Evolutionary conservation across 306 rosid genomes (phyloP).

Genomic region (Vicia sativa): DNA sequence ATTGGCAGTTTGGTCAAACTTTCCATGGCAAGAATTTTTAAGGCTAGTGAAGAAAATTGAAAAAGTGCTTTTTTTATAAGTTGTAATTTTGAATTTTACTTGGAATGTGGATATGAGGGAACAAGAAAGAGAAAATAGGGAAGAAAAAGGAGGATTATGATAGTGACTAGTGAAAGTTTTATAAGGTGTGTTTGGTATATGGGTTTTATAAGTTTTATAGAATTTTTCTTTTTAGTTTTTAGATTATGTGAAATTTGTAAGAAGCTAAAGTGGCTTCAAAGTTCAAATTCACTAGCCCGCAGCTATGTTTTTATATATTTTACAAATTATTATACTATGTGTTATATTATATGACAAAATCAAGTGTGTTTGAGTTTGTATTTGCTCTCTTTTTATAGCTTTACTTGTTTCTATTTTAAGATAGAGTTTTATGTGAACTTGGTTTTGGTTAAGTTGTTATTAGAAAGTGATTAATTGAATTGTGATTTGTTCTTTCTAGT

Average conservation of each 20-base stretch:
- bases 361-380: neutral
- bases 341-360: neutral
- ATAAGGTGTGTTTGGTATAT: constrained; percentile 26
- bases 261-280: constrained; percentile 71
- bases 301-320: constrained; percentile 40
- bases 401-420: neutral
- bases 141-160: constrained; percentile 13
- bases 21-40: constrained; percentile 75
- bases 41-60: constrained; percentile 28
- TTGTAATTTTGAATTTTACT: constrained; percentile 24
- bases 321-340: neutral
- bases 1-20: constrained; percentile 88
- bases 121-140: constrained; percentile 1
- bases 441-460: neutral
- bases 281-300: constrained; percentile 68
- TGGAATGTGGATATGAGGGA: constrained; percentile 41
- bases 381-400: neutral
- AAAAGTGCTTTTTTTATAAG: neutral
- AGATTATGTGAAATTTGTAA: constrained; percentile 24
- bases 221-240: neutral
- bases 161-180: constrained; percentile 42
- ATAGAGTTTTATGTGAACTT: neutral
- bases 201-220: constrained; percentile 28
- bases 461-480: neutral
- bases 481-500: neutral